A percentile compares a stretch with the other conserved stretches of the same genome.
Evolutionary conservation across 345 rosid species (phyloP).

Genomic region (Crucihimalaya himalaica): DNA sequence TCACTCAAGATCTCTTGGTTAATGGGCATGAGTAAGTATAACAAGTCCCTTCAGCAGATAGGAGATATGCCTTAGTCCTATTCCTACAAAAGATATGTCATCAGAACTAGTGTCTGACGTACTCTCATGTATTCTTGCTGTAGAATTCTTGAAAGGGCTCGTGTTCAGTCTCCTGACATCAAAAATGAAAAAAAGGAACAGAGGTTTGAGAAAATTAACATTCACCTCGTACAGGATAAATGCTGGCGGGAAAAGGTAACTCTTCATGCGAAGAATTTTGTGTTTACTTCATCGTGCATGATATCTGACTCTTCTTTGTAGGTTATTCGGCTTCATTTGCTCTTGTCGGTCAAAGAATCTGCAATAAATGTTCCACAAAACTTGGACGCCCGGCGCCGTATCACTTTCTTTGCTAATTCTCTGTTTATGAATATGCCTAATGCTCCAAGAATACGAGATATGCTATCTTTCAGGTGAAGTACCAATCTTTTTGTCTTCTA

Average conservation of each 20-base stretch:
- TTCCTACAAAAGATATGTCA: constrained; percentile 13
- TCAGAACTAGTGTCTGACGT: constrained; percentile 18
- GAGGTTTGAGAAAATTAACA: constrained; percentile 75
- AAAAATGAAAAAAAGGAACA: constrained; percentile 52
- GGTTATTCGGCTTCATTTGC: constrained; percentile 81
- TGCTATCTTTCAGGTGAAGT: constrained; percentile 84
- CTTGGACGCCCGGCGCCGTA: constrained; percentile 95
- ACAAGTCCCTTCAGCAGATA: constrained; percentile 11
- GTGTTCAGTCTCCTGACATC: constrained; percentile 13
- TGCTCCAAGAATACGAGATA: constrained; percentile 85
- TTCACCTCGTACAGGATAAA: constrained; percentile 27
- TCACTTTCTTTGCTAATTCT: constrained; percentile 97
- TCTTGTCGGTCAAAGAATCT: constrained; percentile 93
- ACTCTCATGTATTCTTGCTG: constrained; percentile 23
- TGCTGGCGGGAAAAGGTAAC: constrained; percentile 77
- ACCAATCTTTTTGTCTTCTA: constrained; percentile 2
- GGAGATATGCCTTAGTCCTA: background rate
- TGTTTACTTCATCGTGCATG: constrained; percentile 16
- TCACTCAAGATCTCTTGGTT: constrained; percentile 68
- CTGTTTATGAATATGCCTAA: constrained; percentile 91
- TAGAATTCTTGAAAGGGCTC: constrained; percentile 63
- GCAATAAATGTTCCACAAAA: constrained; percentile 94
- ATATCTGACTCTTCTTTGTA: constrained; percentile 31
- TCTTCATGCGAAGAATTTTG: constrained; percentile 1
- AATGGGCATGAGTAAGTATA: constrained; percentile 76